These are phyloP conservation scores for Saccharomycopsis microspora DNA, from an alignment of 805 yeast genomes.

Conservation along the genomic window DNA sequence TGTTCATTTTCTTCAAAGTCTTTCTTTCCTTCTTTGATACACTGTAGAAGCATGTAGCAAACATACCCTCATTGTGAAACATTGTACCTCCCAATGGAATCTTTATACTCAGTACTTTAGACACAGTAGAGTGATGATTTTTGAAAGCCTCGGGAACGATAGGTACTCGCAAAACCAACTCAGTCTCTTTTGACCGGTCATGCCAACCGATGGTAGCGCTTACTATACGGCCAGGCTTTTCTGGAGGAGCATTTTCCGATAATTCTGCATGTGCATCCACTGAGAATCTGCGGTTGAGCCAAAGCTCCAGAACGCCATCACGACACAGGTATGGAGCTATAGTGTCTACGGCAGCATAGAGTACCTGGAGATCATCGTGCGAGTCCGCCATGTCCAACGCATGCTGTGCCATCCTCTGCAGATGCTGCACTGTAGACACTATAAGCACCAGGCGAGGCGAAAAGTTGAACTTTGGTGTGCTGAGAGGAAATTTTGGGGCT, in stretches of 20 bases:
- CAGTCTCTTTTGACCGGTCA: not conserved
- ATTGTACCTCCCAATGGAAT: conserved; percentile 6
- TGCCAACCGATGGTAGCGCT: not conserved
- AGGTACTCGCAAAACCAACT: conserved; percentile 2
- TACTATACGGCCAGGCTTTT: conserved; percentile 7
- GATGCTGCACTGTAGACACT: too few species aligned
- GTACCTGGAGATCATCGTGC: conserved; percentile 6
- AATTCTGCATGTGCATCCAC: not conserved
- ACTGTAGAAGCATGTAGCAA: conserved; percentile 8
- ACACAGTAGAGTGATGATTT: not conserved
- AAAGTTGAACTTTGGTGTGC: not conserved
- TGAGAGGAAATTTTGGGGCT: conserved; percentile 1
- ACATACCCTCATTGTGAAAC: conserved; percentile 2
- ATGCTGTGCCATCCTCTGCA: not conserved
- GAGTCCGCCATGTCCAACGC: not conserved
- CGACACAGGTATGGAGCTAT: conserved; percentile 11
- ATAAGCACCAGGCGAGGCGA: conserved; percentile 3
- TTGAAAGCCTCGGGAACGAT: not conserved
- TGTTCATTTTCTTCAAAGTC: conserved; percentile 2
- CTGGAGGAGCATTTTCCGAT: not conserved
- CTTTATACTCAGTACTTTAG: not conserved
- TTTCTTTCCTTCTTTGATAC: conserved; percentile 3
- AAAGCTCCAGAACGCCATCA: conserved; percentile 10
- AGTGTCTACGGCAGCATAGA: conserved; percentile 13
- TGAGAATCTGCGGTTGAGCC: conserved; percentile 6